A percentile compares a stretch with the other conserved stretches of the same genome.
Conservation (phyloP, 129 eudicot species). For the Kitagawia praeruptora region DNA sequence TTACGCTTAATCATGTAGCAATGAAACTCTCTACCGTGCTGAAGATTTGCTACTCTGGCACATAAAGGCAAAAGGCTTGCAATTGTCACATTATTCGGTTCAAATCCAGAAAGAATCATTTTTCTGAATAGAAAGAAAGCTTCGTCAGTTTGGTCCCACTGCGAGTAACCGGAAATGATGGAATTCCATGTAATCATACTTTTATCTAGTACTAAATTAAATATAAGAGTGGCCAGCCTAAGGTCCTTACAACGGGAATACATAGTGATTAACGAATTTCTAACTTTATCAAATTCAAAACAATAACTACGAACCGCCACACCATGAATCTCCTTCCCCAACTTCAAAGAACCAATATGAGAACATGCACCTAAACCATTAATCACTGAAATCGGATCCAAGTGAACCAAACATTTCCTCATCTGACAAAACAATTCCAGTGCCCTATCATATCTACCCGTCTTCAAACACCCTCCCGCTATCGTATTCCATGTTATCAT, state of each 20-base stretch:
- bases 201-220: constrained; percentile 27
- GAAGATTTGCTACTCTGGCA: constrained; percentile 59
- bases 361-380: constrained; percentile 60
- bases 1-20: constrained; percentile 41
- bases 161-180: constrained; percentile 53
- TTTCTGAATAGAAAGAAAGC: constrained; percentile 49
- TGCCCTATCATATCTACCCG: constrained; percentile 30
- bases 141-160: constrained; percentile 39
- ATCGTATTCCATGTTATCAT: constrained; percentile 53
- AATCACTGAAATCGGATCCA: constrained; percentile 47
- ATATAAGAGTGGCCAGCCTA: constrained; percentile 35
- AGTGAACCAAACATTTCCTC: constrained; percentile 20
- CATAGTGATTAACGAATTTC: constrained; percentile 47
- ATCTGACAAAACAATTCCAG: constrained; percentile 37
- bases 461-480: constrained; percentile 54
- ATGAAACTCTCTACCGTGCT: constrained; percentile 54
- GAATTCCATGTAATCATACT: constrained; percentile 56
- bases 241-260: constrained; percentile 59
- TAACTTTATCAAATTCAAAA: constrained; percentile 35
- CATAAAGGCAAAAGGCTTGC: constrained; percentile 70
- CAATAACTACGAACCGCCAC: constrained; percentile 37
- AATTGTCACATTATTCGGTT: constrained; percentile 53
- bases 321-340: constrained; percentile 54
- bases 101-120: constrained; percentile 31
- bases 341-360: constrained; percentile 24